Evolutionary conservation across 2,329 filamentous ascomycete genomes (phyloP).

Genomic region (Nothophoma quercina): DNA sequence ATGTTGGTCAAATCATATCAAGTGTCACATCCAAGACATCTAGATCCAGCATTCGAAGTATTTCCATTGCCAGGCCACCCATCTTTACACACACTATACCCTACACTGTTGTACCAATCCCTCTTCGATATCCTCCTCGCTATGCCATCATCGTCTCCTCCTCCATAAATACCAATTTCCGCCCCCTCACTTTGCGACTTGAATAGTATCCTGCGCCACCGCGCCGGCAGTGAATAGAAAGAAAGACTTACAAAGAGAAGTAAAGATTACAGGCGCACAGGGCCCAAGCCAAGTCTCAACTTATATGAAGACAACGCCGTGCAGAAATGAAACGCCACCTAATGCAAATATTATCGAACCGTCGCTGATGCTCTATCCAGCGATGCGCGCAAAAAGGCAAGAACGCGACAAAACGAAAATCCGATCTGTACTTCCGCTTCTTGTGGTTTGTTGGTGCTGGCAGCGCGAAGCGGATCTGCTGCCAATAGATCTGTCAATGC

Average conservation of each 20-base stretch:
- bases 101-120: not conserved
- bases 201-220: not conserved
- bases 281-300: too few relatives aligned
- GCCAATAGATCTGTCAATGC: conserved; percentile 6
- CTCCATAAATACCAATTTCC: not conserved
- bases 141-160: not conserved
- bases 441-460: not conserved
- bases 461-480: conserved; percentile 6
- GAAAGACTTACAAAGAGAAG: conserved; percentile 13
- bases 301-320: not conserved
- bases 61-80: not conserved
- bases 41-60: not conserved
- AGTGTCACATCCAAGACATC: not conserved
- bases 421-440: conserved; percentile 11
- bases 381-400: conserved; percentile 14
- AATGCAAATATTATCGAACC: conserved; percentile 19
- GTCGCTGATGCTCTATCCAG: conserved; percentile 21
- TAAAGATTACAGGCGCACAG: conserved; percentile 14
- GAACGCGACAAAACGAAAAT: conserved; percentile 7
- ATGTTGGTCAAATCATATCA: too few relatives aligned
- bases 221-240: conserved; percentile 10
- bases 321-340: conserved; percentile 2
- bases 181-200: not conserved
- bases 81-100: conserved; percentile 3
- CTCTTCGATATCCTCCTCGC: not conserved